phyloP scores from a whole-genome alignment of 495 filamentous ascomycete genomes.

The Daldinia bambusicola region DNA sequence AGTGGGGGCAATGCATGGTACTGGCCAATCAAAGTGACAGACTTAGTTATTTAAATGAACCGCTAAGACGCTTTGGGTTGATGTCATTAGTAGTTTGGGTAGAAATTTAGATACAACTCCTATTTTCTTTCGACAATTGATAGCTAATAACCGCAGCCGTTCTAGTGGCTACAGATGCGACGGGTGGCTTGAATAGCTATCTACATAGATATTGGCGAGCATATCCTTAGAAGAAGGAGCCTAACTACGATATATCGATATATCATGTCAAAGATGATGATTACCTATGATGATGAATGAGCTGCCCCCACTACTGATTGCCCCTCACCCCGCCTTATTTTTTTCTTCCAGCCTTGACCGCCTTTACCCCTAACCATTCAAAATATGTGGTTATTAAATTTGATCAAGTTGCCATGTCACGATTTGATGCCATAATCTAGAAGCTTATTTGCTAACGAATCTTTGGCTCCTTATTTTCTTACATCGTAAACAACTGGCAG shows the following conservation, averaged over 20 bases:
- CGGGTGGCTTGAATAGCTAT: background rate
- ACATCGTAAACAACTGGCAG: background rate
- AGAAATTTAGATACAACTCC: conserved; percentile 1
- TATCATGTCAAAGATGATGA: background rate
- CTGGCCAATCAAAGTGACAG: conserved; percentile 20
- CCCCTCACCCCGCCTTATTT: conserved; percentile 39
- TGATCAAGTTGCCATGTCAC: conserved; percentile 26
- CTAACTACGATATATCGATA: background rate
- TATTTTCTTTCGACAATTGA: background rate
- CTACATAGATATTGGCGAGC: background rate
- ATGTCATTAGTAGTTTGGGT: background rate
- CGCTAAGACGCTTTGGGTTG: background rate
- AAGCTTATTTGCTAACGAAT: conserved; percentile 1
- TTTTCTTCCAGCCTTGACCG: conserved; percentile 26
- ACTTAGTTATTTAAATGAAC: conserved; percentile 10
- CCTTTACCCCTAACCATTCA: conserved; percentile 13
- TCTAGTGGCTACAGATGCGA: background rate
- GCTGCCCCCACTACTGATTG: conserved; percentile 37
- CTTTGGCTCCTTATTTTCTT: background rate
- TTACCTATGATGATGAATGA: background rate
- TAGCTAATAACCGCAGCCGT: background rate
- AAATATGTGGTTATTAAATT: conserved; percentile 19
- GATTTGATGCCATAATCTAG: conserved; percentile 27
- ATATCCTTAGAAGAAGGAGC: background rate
- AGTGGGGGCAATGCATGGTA: conserved; percentile 8